phyloP scores from a whole-genome alignment of 208 protist genomes.

The Kentomonas sorsogonicus region DNA sequence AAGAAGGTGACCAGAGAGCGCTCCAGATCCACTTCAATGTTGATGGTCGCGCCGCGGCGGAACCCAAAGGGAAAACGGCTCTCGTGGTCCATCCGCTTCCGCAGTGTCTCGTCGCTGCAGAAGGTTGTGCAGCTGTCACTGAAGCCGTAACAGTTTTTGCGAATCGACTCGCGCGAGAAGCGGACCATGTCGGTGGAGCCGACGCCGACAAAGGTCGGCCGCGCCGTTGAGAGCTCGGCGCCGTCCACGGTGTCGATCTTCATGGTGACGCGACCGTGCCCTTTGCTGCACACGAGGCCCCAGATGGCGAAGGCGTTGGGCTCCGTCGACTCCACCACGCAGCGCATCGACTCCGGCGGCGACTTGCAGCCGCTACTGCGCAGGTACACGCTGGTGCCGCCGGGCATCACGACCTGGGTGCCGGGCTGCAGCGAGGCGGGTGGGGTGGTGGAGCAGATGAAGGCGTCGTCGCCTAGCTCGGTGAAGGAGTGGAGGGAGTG shows the following conservation, averaged over 20 bases:
- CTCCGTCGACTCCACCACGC: slow-evolving; percentile 55
- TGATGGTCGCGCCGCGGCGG: slow-evolving; percentile 58
- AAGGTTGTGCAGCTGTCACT: slow-evolving; percentile 29
- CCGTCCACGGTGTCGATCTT: slow-evolving; percentile 59
- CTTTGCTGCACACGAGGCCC: slow-evolving; percentile 54
- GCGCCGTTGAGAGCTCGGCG: slow-evolving; percentile 41
- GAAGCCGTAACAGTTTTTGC: slow-evolving; percentile 42
- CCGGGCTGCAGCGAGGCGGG: slow-evolving; percentile 36
- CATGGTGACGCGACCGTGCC: slow-evolving; percentile 47
- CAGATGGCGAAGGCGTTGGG: slow-evolving; percentile 75
- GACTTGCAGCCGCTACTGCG: slow-evolving; percentile 72
- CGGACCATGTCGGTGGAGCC: slow-evolving; percentile 54
- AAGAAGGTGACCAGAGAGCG: slow-evolving; percentile 38
- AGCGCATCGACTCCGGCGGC: slow-evolving; percentile 66
- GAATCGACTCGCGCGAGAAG: slow-evolving; percentile 59
- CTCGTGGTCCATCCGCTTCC: slow-evolving; percentile 39
- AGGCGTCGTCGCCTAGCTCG: slow-evolving; percentile 54
- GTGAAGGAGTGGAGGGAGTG: slow-evolving; percentile 88
- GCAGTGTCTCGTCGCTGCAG: slow-evolving; percentile 74
- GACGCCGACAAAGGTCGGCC: slow-evolving; percentile 74
- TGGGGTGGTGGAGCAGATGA: slow-evolving; percentile 50
- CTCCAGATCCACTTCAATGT: slow-evolving; percentile 54
- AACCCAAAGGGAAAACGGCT: slow-evolving; percentile 70
- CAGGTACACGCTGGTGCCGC: slow-evolving; percentile 61
- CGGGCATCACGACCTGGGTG: slow-evolving; percentile 72